Evolutionary conservation across 208 protist genomes (phyloP), one percentile per base, ranked within the genome.

Genomic region (Leishmania tarentolae): DNA sequence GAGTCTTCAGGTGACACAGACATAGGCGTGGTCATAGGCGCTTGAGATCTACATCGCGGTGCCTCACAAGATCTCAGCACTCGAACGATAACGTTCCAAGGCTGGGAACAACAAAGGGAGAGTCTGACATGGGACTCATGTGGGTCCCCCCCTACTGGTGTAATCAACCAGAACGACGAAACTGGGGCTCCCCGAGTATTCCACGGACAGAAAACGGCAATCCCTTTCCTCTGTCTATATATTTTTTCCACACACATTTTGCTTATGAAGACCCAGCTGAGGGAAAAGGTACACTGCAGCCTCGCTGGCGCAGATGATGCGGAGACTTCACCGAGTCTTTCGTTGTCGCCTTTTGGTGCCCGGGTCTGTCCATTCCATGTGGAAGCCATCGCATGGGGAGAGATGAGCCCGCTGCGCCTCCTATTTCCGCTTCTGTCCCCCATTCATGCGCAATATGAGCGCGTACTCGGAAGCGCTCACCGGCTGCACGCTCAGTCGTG

Each of bases 401-500:
- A 28, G 5, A 73, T 31, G 3, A 73, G 35, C 24, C 21, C 5
- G 11, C 7, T n/a, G 44, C 47, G n/a, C 3, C 31, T 19, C 3
- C 35, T 28, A 57, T 37, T 52, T 46, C 77, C 78, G 35, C 73
- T 9, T 13, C 63, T 59, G 73, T 44, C 71, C 44, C 5, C 65
- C 47, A 65, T 80, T 80, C 78, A 96, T 78, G 17, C 37, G 40
- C 11, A 93, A n/a, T 69, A 97, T 91, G 71, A 91, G 87, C 2
- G 91, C 86, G 78, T 91, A 97, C 78, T 94, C 91, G 17, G 78
- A 77, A n/a, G 65, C 80, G 5, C 84, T 81, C 17, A 95, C 90
- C 0, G 89, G 89, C 82, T 97, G 93, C 17, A 97, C 93, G 79
- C 93, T 97, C 31, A 97, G 73, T n/a, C 91, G 88, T 28, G 86